Evolutionary conservation across 202 grass and related monocot species (phyloP).

Genomic region (Eragrostis tef): DNA sequence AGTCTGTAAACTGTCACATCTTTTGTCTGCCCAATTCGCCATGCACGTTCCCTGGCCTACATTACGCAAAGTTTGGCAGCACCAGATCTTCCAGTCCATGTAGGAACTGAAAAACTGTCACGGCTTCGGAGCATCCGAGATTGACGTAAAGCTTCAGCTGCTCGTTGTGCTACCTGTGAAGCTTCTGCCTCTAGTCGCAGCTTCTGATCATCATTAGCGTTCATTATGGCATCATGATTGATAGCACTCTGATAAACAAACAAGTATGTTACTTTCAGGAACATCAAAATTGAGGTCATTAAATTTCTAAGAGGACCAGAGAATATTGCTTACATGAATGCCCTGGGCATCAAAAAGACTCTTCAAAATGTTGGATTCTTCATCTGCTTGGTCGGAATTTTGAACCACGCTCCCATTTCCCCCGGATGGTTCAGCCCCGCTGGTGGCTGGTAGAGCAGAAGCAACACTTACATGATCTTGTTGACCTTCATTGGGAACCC

Average conservation of each 20-base stretch:
- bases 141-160: slow-evolving; percentile 83
- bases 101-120: slow-evolving; percentile 79
- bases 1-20: slow-evolving; percentile 90
- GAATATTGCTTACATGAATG: slow-evolving; percentile 72
- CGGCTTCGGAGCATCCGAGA: slow-evolving; percentile 71
- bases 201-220: slow-evolving; percentile 81
- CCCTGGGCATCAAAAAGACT: slow-evolving; percentile 80
- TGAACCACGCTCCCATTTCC: slow-evolving; percentile 43
- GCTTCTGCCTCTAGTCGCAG: slow-evolving; percentile 75
- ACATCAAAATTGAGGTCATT: neutral
- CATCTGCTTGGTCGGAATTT: slow-evolving; percentile 47
- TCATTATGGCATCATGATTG: slow-evolving; percentile 93
- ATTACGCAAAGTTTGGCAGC: slow-evolving; percentile 51
- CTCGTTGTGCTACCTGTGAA: slow-evolving; percentile 77
- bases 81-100: slow-evolving; percentile 85
- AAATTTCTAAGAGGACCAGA: slow-evolving; percentile 18
- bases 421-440: slow-evolving; percentile 39
- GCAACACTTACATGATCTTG: slow-evolving; percentile 28
- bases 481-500: slow-evolving; percentile 45
- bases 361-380: slow-evolving; percentile 75
- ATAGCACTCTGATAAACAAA: slow-evolving; percentile 67
- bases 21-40: slow-evolving; percentile 88
- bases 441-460: slow-evolving; percentile 29
- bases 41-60: slow-evolving; percentile 94
- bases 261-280: slow-evolving; percentile 27